These are phyloP conservation scores for Cryphonectria japonica DNA, from an alignment of 2,329 filamentous ascomycete genomes.

Conservation along the genomic window DNA sequence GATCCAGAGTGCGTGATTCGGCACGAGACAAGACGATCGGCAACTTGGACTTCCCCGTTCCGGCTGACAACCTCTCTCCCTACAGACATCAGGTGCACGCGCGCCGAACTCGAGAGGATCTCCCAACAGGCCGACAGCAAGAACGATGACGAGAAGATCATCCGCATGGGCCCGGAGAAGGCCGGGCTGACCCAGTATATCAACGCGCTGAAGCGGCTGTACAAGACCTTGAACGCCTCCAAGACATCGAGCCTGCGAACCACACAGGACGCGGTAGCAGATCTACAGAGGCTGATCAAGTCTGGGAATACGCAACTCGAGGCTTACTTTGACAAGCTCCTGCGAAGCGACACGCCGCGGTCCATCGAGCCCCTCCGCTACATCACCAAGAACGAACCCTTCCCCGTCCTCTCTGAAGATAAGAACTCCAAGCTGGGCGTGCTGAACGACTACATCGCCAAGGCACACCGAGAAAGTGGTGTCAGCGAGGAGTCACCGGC, in stretches of 20 bases:
- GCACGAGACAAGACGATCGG: not conserved
- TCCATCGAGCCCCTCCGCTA: conserved; percentile 89
- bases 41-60: not conserved
- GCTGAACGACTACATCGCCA: conserved; percentile 77
- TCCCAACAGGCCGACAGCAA: conserved; percentile 92
- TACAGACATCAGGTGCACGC: conserved; percentile 80
- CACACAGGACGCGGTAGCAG: conserved; percentile 85
- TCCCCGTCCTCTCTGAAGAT: conserved; percentile 79
- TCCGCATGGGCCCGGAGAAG: conserved; percentile 83
- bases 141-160: conserved; percentile 87
- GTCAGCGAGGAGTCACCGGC: conserved; percentile 67
- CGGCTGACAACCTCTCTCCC: conserved; percentile 11
- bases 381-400: conserved; percentile 85
- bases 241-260: conserved; percentile 88
- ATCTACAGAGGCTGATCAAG: conserved; percentile 77
- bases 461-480: conserved; percentile 55
- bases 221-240: conserved; percentile 81
- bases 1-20: conserved; percentile 66
- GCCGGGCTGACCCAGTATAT: conserved; percentile 84
- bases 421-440: conserved; percentile 75
- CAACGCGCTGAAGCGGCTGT: conserved; percentile 85
- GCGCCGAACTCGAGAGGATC: conserved; percentile 84
- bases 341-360: conserved; percentile 75
- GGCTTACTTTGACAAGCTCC: conserved; percentile 76
- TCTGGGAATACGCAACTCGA: conserved; percentile 83